Evolutionary conservation across 1,284 basidiomycete genomes (phyloP), one percentile per base, ranked within the genome.

Genomic region (Waitea zeae): DNA sequence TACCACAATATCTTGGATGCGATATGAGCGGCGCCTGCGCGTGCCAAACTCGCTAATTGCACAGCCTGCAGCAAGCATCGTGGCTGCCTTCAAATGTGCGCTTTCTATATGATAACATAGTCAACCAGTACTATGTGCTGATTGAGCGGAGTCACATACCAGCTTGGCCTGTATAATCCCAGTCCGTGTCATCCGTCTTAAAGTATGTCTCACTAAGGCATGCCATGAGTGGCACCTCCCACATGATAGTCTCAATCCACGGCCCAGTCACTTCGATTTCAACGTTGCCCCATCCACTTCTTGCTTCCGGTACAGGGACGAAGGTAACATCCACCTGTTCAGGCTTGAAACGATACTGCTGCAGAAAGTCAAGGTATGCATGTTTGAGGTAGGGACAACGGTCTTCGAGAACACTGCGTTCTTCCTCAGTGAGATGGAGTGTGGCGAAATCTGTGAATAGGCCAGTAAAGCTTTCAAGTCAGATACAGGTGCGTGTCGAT

Each of bases 151-250:
- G 32, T 15, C 20, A 39, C 53, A 41, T 39, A 78, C 82, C 79
- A 54, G 69, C 62, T 56, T 95, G 88, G 1, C 75, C 75, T 6
- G 81, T 71, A 41, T 88, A 72, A 37, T 58, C 67, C 95, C 93
- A 98, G 45, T 88, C 75, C 1, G 61, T 79, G 45, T 77, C 74
- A 14, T 76, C 75, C 11, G 66, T 61, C 14, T 49, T 55, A 49
- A 83, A 88, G 53, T 80, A 81, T 17, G 68, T 67, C 57, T 88
- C 74, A 54, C 84, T 84, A 32, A 90, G 59, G 44, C 78, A 79
- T 6, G 87, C 76, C 86, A 96, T 89, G 31, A 96, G 61, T 2
- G 88, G 90, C 0, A 97, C 89, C 56, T 98, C 93, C 75, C 95
- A 99, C 13, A 96, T 58, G 39, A 98, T 96, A 5, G 84, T 75